Evolutionary conservation across 2,329 filamentous ascomycete species (phyloP), one percentile per base, ranked within the genome.

Genomic region (Ophioceras dolichostomum): DNA sequence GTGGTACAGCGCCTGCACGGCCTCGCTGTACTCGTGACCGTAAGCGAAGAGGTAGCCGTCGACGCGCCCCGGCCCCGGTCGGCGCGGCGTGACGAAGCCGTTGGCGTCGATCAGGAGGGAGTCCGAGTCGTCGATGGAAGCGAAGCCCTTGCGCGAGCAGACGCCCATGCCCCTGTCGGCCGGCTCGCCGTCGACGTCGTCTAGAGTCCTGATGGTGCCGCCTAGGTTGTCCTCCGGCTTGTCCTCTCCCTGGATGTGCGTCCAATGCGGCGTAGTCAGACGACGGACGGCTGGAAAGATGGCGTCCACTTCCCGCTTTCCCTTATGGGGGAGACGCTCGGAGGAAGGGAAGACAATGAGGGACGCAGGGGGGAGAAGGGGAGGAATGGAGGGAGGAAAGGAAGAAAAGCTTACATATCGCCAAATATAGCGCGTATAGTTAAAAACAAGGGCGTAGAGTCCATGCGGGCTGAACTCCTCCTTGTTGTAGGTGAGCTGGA

Each of bases 11-110:
- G 65, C 64, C 39, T 62, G 61, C 37, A 78, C 62, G 13, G 71
- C 72, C 4, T 55, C 65, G 36, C 60, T 59, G 46, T 70, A 78
- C 43, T 76, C 68, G 40, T 61, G 63, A 2, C 73, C 73, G 45
- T 76, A 78, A 31, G 61, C 58, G 52, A 78, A 78, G 3, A 79
- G 57, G 50, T 79, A 78, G 3, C 68, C 66, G 46, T 78, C 74
- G 18, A 69, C 60, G 3, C 71, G 60, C 30, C 64, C 58, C 4
- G 24, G 3, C 1, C 68, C 68, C 1, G 58, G 37, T 17, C 47
- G 53, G 27, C 72, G 59, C 1, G 63, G 60, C 0, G 64, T 61
- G 14, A 76, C 63, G 47, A 68, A 75, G 0, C 70, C 68, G 19
- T 68, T 49, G 1, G 55, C 56, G 31, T 70, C 64, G 41, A 77